Base-by-base conservation (phyloP, 495 filamentous ascomycete genomes). In the Darksidea phi region DNA sequence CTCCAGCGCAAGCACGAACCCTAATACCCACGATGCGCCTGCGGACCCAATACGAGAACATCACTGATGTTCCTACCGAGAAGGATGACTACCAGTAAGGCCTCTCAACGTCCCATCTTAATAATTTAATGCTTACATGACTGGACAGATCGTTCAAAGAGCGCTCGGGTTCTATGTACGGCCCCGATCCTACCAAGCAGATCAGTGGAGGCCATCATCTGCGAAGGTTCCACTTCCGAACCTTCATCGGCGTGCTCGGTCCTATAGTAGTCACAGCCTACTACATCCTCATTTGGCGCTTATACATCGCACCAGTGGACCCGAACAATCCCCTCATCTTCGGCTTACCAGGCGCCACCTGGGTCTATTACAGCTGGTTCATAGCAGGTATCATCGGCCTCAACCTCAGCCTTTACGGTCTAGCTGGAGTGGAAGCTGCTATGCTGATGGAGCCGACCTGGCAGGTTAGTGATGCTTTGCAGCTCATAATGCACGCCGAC, bases 391-490 rank as follows among this genome's bases (percentile, higher is more conserved):
- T 24, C 18, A 24, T 48, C 45, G 45, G 45, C n/a, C 21, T 48
- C 8, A 48, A 48, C 21, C 45, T 48, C 21, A 24, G n/a, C 10
- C 15, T 18, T 7, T 48, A 18, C 45, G 45, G 45, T 7, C 10
- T 48, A 24, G 45, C 21, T 48, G 45, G 45, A 18, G 45, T 48
- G 45, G 45, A 48, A 48, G 45, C 45, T 10, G 45, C 45, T 18
- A 48, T 48, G 45, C 17, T 48, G 10, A 48, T 48, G 45, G 45
- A 48, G 21, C 45, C 45, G 15, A 17, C 45, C 15, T 48, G 45
- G 45, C n/a, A 17, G 17, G 45, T 24, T 7, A 48, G 21, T 10
- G 21, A 48, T 24, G 45, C 45, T 7, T 18, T 48, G 45, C 45
- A 48, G 45, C 45, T 48, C n/a, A 48, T 48, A 7, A 24, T 24